Base-by-base conservation (phyloP, 179 eudicot species). In the Heliamphora pulchella region DNA sequence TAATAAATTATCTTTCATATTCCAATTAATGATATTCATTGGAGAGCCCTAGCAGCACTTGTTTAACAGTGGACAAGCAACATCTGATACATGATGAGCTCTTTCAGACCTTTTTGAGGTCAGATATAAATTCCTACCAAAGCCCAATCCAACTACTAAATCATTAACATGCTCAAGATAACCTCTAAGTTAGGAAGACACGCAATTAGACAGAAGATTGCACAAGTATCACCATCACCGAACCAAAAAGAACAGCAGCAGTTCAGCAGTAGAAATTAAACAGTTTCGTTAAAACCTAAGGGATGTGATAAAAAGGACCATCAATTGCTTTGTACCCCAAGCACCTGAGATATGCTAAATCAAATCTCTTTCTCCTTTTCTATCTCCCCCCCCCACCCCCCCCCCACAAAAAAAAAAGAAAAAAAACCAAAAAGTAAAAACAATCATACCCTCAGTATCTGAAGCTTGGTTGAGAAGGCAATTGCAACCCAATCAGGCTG, bases 401-500 rank as follows among this genome's bases (percentile, higher is more conserved):
- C 53, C 53, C 22, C 20, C 4, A 10, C 31, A 20, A 1, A 13
- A 10, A 14, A 55, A 6, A 8, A 74, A 53, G 9, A 3, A 2
- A 15, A 57, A 8, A 75, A 43, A 53, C 8, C 62, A 20, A 68
- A 2, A 81, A 47, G 46, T 9, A 80, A 4, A 22, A 44, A 39
- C 15, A 58, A 68, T 90, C 90, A 90, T 81, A 92, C 97, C 89
- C 97, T 87, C 83, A 92, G 87, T 54, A 92, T 92, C 88, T 92
- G 97, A 14, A 92, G 90, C 88, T 92, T 92, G 80, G 81, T 84
- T 8, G 94, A 83, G 79, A 92, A 92, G 5, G 97, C 97, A 83
- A 92, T 90, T 3, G 97, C 97, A 31, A 92, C 94, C 97, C 97
- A 90, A 82, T 90, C 97, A 17, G 97, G 97, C 86, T 92, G 97